Percentiles rank a stretch among this genome's conserved stretches.
Evolutionary conservation across 495 filamentous ascomycete species (phyloP).

Genomic region (Cenococcum geophilum): DNA sequence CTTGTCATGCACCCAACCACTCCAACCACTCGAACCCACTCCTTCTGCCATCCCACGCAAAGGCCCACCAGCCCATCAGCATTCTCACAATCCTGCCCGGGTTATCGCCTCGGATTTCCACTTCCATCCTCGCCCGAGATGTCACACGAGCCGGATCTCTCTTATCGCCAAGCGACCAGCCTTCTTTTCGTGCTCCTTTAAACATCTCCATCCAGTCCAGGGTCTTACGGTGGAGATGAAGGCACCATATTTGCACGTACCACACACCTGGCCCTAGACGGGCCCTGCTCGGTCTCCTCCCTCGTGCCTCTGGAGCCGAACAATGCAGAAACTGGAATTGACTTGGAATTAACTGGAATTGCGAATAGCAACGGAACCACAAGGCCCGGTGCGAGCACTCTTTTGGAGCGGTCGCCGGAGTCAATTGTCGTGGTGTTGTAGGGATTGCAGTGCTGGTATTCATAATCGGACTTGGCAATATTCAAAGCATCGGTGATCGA

Average conservation of each 20-base stretch:
- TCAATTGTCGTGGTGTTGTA: background rate
- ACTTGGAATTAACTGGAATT: slow-evolving; percentile 6
- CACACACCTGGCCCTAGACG: too few relatives aligned
- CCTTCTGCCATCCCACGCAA: slow-evolving; percentile 12
- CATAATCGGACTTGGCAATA: slow-evolving; percentile 29
- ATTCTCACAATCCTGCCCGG: background rate
- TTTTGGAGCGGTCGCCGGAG: background rate
- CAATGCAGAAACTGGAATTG: background rate
- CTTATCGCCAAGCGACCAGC: slow-evolving; percentile 10
- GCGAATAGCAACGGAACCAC: slow-evolving; percentile 2
- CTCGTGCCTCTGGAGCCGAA: slow-evolving; percentile 3
- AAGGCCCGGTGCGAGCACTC: background rate
- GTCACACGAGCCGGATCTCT: slow-evolving; percentile 19
- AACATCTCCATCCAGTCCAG: slow-evolving; percentile 1
- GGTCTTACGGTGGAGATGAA: slow-evolving; percentile 23
- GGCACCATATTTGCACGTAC: slow-evolving; percentile 1
- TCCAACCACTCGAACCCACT: slow-evolving; percentile 27
- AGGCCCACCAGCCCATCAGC: slow-evolving; percentile 20
- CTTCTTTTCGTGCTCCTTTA: slow-evolving; percentile 13
- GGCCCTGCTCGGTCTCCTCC: too few relatives aligned
- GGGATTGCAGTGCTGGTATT: background rate
- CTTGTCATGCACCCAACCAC: slow-evolving; percentile 27
- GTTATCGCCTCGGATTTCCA: slow-evolving; percentile 26
- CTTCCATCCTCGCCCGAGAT: slow-evolving; percentile 10
- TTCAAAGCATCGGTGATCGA: slow-evolving; percentile 23